A percentile compares a stretch with the other conserved stretches of the same genome.
These are phyloP conservation scores for Lathyrus sativus DNA, from an alignment of 306 rosid genomes.

Conservation along the genomic window DNA sequence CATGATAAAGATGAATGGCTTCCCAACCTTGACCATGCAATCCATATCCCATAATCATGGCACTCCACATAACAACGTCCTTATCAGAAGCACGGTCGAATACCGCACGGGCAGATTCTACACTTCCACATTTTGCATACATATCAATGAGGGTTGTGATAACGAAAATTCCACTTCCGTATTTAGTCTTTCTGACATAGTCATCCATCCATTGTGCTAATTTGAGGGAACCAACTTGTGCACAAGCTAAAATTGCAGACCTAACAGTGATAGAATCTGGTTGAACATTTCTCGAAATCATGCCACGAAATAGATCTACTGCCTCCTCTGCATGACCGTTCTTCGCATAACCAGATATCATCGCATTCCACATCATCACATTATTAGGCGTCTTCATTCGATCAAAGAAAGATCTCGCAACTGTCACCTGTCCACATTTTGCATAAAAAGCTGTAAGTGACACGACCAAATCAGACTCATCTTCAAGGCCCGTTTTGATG, in stretches of 20 bases:
- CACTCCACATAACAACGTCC: conserved; percentile 75
- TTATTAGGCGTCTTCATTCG: conserved; percentile 47
- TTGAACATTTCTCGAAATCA: conserved; percentile 45
- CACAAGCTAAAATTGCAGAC: conserved; percentile 57
- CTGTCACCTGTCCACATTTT: conserved; percentile 61
- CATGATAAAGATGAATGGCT: conserved; percentile 56
- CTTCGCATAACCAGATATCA: conserved; percentile 79
- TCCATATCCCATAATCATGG: conserved; percentile 73
- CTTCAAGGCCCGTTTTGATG: conserved; percentile 66
- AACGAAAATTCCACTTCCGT: conserved; percentile 45
- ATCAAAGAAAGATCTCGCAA: conserved; percentile 64
- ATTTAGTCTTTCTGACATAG: conserved; percentile 40
- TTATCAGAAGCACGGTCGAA: conserved; percentile 54
- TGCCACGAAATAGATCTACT: conserved; percentile 53
- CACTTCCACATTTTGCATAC: conserved; percentile 77
- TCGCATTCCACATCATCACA: conserved; percentile 69
- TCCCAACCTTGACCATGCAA: conserved; percentile 69
- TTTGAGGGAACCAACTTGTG: conserved; percentile 64
- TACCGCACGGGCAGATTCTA: conserved; percentile 56
- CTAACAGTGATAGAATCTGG: conserved; percentile 57
- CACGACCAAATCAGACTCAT: conserved; percentile 64
- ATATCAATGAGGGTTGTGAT: conserved; percentile 68
- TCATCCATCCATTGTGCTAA: conserved; percentile 63
- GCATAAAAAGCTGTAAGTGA: conserved; percentile 62
- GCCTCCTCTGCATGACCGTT: conserved; percentile 73